Conservation (phyloP, 768 basidiomycete genomes). For the Pleurotus pulmonarius region DNA sequence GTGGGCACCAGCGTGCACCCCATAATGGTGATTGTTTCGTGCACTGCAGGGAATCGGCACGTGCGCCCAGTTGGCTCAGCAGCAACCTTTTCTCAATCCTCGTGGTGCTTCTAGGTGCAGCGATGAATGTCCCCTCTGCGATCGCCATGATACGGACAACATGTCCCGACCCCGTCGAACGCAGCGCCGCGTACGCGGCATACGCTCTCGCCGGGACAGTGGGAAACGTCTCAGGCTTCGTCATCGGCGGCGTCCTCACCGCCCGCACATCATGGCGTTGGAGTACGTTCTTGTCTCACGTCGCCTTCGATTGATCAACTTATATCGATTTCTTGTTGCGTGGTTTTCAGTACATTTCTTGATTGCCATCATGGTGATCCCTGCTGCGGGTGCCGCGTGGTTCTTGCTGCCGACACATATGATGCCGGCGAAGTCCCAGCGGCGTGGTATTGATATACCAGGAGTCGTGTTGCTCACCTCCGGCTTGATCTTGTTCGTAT, state of each 20-base stretch:
- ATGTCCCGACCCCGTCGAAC: constrained; percentile 39
- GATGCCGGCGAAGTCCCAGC: background rate
- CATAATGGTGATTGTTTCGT: constrained; percentile 9
- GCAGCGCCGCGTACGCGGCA: constrained; percentile 37
- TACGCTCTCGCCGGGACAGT: constrained; percentile 42
- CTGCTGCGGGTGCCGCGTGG: constrained; percentile 7
- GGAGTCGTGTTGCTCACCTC: constrained; percentile 13
- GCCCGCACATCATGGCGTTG: constrained; percentile 35
- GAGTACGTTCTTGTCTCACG: constrained; percentile 15
- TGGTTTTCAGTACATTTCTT: constrained; percentile 33
- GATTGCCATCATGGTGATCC: constrained; percentile 29
- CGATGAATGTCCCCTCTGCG: constrained; percentile 42
- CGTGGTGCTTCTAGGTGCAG: constrained; percentile 25
- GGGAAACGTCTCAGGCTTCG: constrained; percentile 35
- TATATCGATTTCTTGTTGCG: too few relatives aligned
- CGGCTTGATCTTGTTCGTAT: constrained; percentile 28
- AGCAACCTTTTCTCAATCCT: background rate
- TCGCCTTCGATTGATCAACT: background rate
- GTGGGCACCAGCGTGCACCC: constrained; percentile 3
- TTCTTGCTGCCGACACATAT: constrained; percentile 8
- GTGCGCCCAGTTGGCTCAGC: background rate
- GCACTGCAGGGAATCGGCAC: constrained; percentile 12
- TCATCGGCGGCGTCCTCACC: constrained; percentile 34
- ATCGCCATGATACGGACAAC: constrained; percentile 35
- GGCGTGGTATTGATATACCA: constrained; percentile 12